Percentiles rank a stretch among this genome's conserved stretches.
Conservation (phyloP, 208 protist genomes). For the Trypanosoma caninum region DNA sequence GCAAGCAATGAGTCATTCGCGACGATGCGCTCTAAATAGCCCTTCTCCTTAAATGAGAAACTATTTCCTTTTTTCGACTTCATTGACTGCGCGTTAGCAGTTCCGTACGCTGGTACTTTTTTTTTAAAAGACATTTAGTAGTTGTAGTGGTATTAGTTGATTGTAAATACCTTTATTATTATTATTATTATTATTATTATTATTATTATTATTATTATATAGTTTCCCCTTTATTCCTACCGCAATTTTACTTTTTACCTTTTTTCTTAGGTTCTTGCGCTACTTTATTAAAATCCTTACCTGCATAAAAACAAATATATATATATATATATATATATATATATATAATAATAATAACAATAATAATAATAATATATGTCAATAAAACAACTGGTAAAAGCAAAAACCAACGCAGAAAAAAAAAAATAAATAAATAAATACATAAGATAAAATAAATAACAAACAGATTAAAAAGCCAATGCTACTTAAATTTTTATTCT, state of each 20-base stretch:
- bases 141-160: too few species aligned
- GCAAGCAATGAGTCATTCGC: slow-evolving; percentile 74
- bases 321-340: background rate
- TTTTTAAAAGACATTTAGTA: slow-evolving; percentile 17
- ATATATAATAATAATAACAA: background rate
- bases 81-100: too few species aligned
- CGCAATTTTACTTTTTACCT: too few species aligned
- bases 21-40: slow-evolving; percentile 22
- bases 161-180: background rate
- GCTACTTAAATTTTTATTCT: background rate
- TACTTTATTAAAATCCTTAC: background rate
- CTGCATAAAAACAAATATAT: background rate
- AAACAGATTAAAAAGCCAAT: background rate
- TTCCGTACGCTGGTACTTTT: slow-evolving; percentile 8
- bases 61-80: background rate
- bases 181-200: slow-evolving; percentile 12
- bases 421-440: background rate
- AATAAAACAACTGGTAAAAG: too few species aligned
- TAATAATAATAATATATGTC: background rate
- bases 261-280: too few species aligned
- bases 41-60: background rate
- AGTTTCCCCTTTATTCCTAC: too few species aligned
- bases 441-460: background rate
- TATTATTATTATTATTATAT: background rate
- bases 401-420: background rate